Evolutionary conservation across 495 filamentous ascomycete genomes (phyloP).

Genomic region (Podospora pseudopauciseta): DNA sequence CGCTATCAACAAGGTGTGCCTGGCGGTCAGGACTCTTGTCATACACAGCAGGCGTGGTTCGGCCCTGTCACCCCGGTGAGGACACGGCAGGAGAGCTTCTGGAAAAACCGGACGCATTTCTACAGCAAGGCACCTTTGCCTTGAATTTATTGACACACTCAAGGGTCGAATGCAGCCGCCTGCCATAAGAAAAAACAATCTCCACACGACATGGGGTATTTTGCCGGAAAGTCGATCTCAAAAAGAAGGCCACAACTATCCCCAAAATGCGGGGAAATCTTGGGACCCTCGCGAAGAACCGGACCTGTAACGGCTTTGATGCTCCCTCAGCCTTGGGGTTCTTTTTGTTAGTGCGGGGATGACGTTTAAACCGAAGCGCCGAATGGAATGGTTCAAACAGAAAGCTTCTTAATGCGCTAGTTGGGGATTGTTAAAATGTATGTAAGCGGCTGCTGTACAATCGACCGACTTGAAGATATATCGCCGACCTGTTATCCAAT

Average conservation of each 20-base stretch:
- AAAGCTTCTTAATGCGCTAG: background rate
- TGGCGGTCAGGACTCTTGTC: conserved; percentile 8
- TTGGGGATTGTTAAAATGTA: background rate
- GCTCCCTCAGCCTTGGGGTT: background rate
- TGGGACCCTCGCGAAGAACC: conserved; percentile 14
- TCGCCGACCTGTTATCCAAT: conserved; percentile 1
- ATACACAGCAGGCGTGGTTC: background rate
- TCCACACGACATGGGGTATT: conserved; percentile 16
- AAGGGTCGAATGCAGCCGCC: conserved; percentile 18
- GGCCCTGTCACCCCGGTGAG: background rate
- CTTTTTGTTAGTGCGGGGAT: conserved; percentile 6
- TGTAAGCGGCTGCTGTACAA: background rate
- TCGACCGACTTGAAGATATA: conserved; percentile 4
- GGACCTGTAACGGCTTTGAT: conserved; percentile 9
- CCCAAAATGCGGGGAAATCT: conserved; percentile 24
- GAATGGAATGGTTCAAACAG: conserved; percentile 6
- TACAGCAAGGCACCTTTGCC: background rate
- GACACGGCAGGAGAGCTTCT: conserved; percentile 1
- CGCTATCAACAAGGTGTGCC: background rate
- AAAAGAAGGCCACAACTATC: conserved; percentile 1
- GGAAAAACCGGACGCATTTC: background rate
- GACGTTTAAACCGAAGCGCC: conserved; percentile 3
- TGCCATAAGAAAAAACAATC: conserved; percentile 12
- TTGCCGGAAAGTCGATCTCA: conserved; percentile 24
- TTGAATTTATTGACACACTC: conserved; percentile 12